phyloP scores from a whole-genome alignment of 2,329 filamentous ascomycete species.

The Emergomyces pasteurianus region DNA sequence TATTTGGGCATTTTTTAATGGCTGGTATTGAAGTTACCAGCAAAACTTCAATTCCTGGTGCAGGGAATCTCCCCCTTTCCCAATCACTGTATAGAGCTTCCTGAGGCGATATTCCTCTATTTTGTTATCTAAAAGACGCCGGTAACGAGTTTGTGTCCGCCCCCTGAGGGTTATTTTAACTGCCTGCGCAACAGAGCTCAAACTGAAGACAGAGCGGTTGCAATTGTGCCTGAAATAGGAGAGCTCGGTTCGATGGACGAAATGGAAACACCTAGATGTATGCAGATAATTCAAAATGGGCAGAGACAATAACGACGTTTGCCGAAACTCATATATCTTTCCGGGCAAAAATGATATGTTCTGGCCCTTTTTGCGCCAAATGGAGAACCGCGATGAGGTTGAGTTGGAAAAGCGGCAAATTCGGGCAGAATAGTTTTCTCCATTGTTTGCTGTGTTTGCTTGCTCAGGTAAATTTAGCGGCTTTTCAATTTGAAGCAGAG shows the following conservation, averaged over 20 bases:
- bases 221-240: not conserved
- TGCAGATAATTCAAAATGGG: not conserved
- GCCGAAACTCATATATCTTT: not conserved
- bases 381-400: not conserved
- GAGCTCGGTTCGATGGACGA: too few species aligned
- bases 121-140: not conserved
- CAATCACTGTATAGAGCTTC: not conserved
- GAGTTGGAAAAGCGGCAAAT: not conserved
- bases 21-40: not conserved
- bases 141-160: not conserved
- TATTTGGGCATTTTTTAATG: constrained; percentile 71
- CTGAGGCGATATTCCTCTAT: not conserved
- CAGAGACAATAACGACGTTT: not conserved
- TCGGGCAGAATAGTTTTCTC: constrained; percentile 1
- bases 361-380: not conserved
- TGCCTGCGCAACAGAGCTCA: not conserved
- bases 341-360: not conserved
- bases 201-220: not conserved
- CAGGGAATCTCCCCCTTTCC: not conserved
- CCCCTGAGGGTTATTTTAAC: not conserved
- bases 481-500: too few species aligned
- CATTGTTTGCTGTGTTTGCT: constrained; percentile 6
- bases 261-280: not conserved
- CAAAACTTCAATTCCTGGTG: not conserved
- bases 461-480: not conserved